phyloP scores from a whole-genome alignment of 495 filamentous ascomycete species.

The Hypoxylon trugodes region DNA sequence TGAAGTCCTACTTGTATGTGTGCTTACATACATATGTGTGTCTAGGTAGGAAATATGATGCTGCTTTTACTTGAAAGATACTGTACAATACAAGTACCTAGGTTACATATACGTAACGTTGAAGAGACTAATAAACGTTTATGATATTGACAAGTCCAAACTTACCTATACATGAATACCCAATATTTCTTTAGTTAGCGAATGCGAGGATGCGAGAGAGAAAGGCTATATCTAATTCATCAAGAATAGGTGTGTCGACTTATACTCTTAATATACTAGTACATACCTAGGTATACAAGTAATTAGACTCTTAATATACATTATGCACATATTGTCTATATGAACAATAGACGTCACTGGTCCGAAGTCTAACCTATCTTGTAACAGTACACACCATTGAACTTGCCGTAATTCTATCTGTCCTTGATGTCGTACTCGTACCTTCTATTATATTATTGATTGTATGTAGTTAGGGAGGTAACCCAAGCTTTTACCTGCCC shows the following conservation, averaged over 20 bases:
- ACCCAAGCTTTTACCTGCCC: too few relatives aligned
- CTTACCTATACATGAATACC: neutral
- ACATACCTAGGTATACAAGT: too few relatives aligned
- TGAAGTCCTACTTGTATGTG: neutral
- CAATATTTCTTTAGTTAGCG: neutral
- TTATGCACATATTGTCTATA: too few relatives aligned
- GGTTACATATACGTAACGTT: neutral
- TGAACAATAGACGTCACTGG: too few relatives aligned
- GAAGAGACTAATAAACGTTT: neutral
- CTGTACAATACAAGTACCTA: neutral
- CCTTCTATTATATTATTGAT: neutral
- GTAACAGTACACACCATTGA: neutral
- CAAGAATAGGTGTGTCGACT: too few relatives aligned
- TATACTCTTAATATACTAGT: too few relatives aligned
- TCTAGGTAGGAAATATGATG: slow-evolving; percentile 10
- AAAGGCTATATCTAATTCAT: too few relatives aligned
- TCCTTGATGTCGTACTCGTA: slow-evolving; percentile 11
- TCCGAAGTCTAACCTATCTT: too few relatives aligned
- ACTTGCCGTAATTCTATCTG: slow-evolving; percentile 14
- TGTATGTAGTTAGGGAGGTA: too few relatives aligned
- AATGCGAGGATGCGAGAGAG: too few relatives aligned
- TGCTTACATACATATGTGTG: slow-evolving; percentile 8
- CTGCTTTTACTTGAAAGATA: slow-evolving; percentile 20
- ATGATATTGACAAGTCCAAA: neutral
- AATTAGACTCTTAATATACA: neutral